These are phyloP conservation scores for Aspergillus melleus DNA, from an alignment of 2,329 filamentous ascomycete genomes.

Conservation along the genomic window DNA sequence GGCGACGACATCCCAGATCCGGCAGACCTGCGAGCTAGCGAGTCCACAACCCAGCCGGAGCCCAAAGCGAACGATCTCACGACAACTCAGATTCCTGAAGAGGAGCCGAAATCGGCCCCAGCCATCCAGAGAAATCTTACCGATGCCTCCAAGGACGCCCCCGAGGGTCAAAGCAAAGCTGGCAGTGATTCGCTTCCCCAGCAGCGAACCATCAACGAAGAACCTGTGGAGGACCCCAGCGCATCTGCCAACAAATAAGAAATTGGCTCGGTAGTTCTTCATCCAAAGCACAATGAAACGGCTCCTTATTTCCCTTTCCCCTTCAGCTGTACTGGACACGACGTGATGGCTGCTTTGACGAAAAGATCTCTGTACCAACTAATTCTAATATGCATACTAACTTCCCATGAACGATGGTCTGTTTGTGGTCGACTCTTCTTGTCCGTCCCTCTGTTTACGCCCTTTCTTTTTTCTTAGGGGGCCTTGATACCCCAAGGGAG, in stretches of 20 bases:
- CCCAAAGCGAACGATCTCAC: not conserved
- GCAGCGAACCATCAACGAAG: not conserved
- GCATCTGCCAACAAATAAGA: not conserved
- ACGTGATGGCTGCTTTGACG: not conserved
- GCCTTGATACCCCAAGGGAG: conserved; percentile 8
- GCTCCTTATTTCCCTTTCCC: not conserved
- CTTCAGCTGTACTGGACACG: not conserved
- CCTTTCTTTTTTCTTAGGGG: not conserved
- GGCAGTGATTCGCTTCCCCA: not conserved
- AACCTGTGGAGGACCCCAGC: not conserved
- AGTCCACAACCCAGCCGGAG: not conserved
- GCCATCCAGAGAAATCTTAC: not conserved
- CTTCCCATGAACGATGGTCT: not conserved
- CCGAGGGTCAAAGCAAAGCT: not conserved
- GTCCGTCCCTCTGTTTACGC: not conserved
- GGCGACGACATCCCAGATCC: conserved; percentile 11
- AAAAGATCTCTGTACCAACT: not conserved
- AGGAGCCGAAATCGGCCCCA: not conserved
- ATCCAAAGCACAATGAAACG: not conserved
- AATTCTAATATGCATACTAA: not conserved
- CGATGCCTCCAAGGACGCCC: not conserved
- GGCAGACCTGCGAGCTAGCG: not conserved
- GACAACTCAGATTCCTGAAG: not conserved
- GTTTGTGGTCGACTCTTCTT: not conserved
- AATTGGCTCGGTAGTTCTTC: not conserved